Base-by-base conservation (phyloP, 108 stramenopile genomes). In the Stephanodiscus minutulus region DNA sequence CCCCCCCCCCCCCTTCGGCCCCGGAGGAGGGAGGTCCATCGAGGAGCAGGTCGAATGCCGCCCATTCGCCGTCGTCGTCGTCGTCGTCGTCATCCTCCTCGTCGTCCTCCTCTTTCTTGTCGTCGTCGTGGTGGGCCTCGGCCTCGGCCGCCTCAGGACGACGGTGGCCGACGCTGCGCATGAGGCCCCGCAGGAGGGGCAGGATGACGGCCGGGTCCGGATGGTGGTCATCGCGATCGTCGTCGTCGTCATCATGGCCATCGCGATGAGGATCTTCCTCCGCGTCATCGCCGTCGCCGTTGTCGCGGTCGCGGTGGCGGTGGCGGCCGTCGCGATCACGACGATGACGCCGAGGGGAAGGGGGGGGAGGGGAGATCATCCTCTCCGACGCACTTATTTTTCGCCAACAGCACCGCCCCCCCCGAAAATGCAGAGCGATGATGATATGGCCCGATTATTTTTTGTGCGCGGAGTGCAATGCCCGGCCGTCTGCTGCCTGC, bases 131-230 rank as follows among this genome's bases (percentile, higher is more conserved):
- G n/a, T n/a, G n/a, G n/a, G n/a, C n/a, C 47, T 48, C 18, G 47
- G 3, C 18, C 47, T n/a, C 6, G 47, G 47, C 47, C 31, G 53
- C 24, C 53, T 54, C 24, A 2, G 24, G 57, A 33, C 31, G 56
- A 25, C 27, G 24, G 29, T 13, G 44, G 11, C 74, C 66, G 4
- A 31, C 46, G 21, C 58, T 52, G 0, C 67, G 60, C 54, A 53
- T 43, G 17, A 76, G 67, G 39, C 74, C 74, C 0, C 55, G 52
- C 4, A 76, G 25, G 28, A 76, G 53, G 41, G 74, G 74, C 35
- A 76, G 52, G 20, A 59, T 43, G 50, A 76, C 60, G 61, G 67
- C 13, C 24, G 60, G 67, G 56, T 76, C 67, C 43, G 49, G 29
- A 46, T 55, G 35, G 15, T 15, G 22, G 17, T 53, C 21, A 15